Evolutionary conservation across 2,329 filamentous ascomycete species (phyloP).

Genomic region (Boeremia exigua): DNA sequence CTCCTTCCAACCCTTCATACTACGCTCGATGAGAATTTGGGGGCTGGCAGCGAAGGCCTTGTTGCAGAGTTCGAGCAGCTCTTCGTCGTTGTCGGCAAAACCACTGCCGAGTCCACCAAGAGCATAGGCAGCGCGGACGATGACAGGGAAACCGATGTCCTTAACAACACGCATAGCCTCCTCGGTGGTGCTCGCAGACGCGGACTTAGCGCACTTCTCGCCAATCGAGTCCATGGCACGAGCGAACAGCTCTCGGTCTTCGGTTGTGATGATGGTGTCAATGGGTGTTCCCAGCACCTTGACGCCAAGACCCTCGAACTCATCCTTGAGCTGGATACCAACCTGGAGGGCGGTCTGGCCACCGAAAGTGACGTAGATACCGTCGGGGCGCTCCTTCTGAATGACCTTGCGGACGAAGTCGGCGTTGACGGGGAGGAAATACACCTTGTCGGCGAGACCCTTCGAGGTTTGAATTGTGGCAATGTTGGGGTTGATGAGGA

Average conservation of each 20-base stretch:
- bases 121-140: constrained; percentile 94
- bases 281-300: constrained; percentile 96
- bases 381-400: constrained; percentile 89
- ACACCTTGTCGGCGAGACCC: constrained; percentile 96
- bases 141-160: constrained; percentile 93
- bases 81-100: constrained; percentile 85
- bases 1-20: constrained; percentile 99
- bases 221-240: constrained; percentile 98
- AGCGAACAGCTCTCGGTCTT: constrained; percentile 96
- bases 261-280: constrained; percentile 97
- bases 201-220: constrained; percentile 97
- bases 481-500: constrained; percentile 98
- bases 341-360: constrained; percentile 97
- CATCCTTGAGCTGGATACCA: constrained; percentile 96
- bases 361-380: constrained; percentile 97
- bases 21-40: constrained; percentile 94
- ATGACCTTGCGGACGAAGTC: constrained; percentile 99
- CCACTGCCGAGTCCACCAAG: constrained; percentile 94
- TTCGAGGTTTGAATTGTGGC: constrained; percentile 99
- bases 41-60: constrained; percentile 95
- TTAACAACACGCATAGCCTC: constrained; percentile 90
- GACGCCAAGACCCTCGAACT: constrained; percentile 90
- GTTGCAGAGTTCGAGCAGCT: constrained; percentile 86
- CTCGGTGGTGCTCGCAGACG: constrained; percentile 84
- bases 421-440: constrained; percentile 95